Conservation (phyloP, 2,329 filamentous ascomycete species). For the Fusarium neocosmosporiellum region DNA sequence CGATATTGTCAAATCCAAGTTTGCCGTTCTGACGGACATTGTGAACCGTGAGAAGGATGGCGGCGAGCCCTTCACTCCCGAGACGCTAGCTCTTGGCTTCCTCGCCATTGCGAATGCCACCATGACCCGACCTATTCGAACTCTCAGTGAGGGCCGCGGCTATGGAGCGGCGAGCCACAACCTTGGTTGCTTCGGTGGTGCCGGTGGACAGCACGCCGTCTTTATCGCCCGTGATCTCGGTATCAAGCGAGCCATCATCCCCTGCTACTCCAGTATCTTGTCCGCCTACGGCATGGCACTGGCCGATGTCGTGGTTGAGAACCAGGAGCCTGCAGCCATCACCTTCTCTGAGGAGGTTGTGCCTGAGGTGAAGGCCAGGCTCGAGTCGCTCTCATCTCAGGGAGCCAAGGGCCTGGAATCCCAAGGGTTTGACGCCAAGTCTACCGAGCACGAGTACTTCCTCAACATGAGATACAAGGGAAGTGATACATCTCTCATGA, state of each 20-base stretch:
- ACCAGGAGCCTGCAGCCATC: constrained; percentile 51
- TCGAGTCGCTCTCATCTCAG: constrained; percentile 39
- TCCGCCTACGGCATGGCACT: constrained; percentile 60
- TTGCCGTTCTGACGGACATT: constrained; percentile 51
- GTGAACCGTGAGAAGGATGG: constrained; percentile 42
- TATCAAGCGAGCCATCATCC: constrained; percentile 56
- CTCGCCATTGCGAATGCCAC: constrained; percentile 79
- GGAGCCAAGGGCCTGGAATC: constrained; percentile 35
- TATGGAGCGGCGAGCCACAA: constrained; percentile 42
- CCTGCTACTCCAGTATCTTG: constrained; percentile 58
- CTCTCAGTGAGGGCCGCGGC: constrained; percentile 44
- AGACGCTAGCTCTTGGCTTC: constrained; percentile 72
- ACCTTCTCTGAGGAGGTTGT: constrained; percentile 38
- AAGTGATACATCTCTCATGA: constrained; percentile 57
- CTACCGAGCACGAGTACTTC: constrained; percentile 57
- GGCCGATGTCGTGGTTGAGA: constrained; percentile 58
- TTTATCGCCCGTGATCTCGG: constrained; percentile 56
- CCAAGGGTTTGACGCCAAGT: constrained; percentile 52
- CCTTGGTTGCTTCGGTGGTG: constrained; percentile 47
- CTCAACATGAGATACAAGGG: constrained; percentile 59
- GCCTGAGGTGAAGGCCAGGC: constrained; percentile 30
- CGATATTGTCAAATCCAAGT: constrained; percentile 53
- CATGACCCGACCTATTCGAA: constrained; percentile 76
- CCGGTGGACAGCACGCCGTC: constrained; percentile 58
- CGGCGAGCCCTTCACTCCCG: constrained; percentile 26